Evolutionary conservation across 305 asterid genomes (phyloP).

Genomic region (Ajuga reptans): DNA sequence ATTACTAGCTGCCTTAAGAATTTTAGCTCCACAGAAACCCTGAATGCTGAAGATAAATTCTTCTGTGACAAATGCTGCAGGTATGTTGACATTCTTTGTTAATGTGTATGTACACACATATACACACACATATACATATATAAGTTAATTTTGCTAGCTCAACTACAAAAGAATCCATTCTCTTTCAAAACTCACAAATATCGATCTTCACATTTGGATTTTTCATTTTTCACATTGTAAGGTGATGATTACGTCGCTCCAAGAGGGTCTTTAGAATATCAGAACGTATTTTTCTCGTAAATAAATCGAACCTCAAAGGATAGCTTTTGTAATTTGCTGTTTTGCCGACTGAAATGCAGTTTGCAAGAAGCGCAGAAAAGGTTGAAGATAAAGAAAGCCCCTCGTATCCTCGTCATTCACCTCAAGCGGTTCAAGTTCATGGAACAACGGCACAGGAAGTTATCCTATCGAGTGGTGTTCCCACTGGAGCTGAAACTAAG

Average conservation of each 20-base stretch:
- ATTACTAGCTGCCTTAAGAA: conserved; percentile 64
- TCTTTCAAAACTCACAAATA: too few species aligned
- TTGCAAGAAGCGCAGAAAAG: conserved; percentile 79
- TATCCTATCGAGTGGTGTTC: conserved; percentile 60
- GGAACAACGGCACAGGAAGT: conserved; percentile 60
- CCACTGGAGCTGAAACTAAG: conserved; percentile 67
- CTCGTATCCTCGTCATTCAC: conserved; percentile 60
- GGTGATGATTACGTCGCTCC: too few species aligned
- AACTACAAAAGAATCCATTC: too few species aligned
- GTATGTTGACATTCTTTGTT: background rate
- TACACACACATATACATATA: too few species aligned
- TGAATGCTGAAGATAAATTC: conserved; percentile 60
- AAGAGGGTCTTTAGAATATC: too few species aligned
- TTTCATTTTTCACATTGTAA: too few species aligned
- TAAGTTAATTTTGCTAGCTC: too few species aligned
- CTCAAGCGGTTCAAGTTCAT: conserved; percentile 73
- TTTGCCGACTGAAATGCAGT: conserved; percentile 26
- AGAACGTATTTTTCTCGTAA: too few species aligned
- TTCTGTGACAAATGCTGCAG: conserved; percentile 55
- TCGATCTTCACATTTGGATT: too few species aligned
- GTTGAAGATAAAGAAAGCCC: conserved; percentile 67
- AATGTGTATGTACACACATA: too few species aligned
- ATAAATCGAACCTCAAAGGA: too few species aligned
- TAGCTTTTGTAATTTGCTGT: background rate
- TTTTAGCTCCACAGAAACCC: conserved; percentile 60